Evolutionary conservation across 1,284 basidiomycete genomes (phyloP).

Genomic region (Cystobasidium slooffiae): DNA sequence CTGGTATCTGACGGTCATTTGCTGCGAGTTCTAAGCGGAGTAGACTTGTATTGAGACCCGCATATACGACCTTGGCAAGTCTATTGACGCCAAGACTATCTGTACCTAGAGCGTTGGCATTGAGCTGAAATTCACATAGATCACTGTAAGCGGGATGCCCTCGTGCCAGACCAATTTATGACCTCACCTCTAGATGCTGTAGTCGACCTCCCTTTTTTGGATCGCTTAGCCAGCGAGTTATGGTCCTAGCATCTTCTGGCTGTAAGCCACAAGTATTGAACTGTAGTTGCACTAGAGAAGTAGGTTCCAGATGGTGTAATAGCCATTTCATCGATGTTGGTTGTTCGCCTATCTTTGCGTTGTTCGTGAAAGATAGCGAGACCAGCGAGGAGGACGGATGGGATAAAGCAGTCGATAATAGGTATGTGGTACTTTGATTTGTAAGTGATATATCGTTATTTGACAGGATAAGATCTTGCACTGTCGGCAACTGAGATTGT

Average conservation of each 20-base stretch:
- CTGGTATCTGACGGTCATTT: slow-evolving; percentile 20
- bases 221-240: slow-evolving; percentile 36
- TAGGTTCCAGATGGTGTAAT: slow-evolving; percentile 38
- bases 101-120: slow-evolving; percentile 42
- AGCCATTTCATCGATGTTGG: slow-evolving; percentile 30
- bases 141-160: background rate
- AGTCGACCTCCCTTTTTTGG: slow-evolving; percentile 35
- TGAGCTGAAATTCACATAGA: slow-evolving; percentile 32
- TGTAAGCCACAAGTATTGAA: slow-evolving; percentile 40
- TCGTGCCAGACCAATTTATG: background rate
- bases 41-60: slow-evolving; percentile 38
- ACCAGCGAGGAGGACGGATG: slow-evolving; percentile 32
- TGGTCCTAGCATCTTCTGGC: slow-evolving; percentile 29
- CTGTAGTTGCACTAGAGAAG: slow-evolving; percentile 24
- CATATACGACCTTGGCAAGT: slow-evolving; percentile 41
- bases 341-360: slow-evolving; percentile 10
- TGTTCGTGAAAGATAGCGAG: slow-evolving; percentile 36
- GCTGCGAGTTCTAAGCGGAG: slow-evolving; percentile 37
- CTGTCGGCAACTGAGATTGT: slow-evolving; percentile 37
- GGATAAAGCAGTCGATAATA: slow-evolving; percentile 41
- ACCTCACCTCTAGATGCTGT: slow-evolving; percentile 35
- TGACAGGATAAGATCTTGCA: slow-evolving; percentile 32
- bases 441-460: slow-evolving; percentile 37
- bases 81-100: slow-evolving; percentile 24
- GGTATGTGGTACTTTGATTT: slow-evolving; percentile 24